A percentile compares a stretch with the other conserved stretches of the same genome.
Conservation (phyloP, 148 eudicot genomes). For the Rhododendron henanense region DNA sequence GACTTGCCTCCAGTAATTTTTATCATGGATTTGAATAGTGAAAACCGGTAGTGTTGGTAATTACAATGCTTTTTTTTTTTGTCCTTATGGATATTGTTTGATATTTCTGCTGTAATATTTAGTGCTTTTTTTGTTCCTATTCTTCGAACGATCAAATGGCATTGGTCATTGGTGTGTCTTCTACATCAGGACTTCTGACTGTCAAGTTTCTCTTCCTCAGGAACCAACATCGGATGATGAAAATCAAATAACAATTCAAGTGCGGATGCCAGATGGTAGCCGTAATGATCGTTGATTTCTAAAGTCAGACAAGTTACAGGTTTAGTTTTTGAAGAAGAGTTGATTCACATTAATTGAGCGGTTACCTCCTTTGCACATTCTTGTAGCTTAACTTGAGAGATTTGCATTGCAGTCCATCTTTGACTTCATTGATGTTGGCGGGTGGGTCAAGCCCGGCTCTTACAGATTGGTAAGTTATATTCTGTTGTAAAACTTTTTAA, state of each 20-base stretch:
- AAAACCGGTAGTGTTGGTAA: no score
- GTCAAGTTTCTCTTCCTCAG: conserved; percentile 67
- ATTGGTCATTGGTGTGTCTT: background rate
- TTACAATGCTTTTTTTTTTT: no score
- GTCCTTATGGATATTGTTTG: no score
- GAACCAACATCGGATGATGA: conserved; percentile 74
- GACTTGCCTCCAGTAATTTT: background rate
- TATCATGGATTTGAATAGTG: no score
- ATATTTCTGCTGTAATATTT: background rate
- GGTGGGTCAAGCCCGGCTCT: conserved; percentile 65
- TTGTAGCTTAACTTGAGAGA: conserved; percentile 12
- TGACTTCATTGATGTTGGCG: conserved; percentile 81
- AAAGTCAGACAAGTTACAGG: conserved; percentile 82
- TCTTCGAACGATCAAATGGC: background rate
- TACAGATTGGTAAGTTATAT: conserved; percentile 68
- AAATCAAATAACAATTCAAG: conserved; percentile 69
- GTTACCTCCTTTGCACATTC: background rate
- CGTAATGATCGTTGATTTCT: conserved; percentile 67
- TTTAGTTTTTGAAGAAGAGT: conserved; percentile 19
- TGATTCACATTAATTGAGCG: background rate
- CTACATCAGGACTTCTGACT: background rate
- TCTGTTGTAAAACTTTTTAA: no score
- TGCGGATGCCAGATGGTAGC: conserved; percentile 85
- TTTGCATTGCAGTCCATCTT: conserved; percentile 59
- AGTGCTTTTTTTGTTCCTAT: background rate